A percentile compares a stretch with the other conserved stretches of the same genome.
Evolutionary conservation across 2,329 filamentous ascomycete species (phyloP).

Genomic region (Incumbomyces lentus): DNA sequence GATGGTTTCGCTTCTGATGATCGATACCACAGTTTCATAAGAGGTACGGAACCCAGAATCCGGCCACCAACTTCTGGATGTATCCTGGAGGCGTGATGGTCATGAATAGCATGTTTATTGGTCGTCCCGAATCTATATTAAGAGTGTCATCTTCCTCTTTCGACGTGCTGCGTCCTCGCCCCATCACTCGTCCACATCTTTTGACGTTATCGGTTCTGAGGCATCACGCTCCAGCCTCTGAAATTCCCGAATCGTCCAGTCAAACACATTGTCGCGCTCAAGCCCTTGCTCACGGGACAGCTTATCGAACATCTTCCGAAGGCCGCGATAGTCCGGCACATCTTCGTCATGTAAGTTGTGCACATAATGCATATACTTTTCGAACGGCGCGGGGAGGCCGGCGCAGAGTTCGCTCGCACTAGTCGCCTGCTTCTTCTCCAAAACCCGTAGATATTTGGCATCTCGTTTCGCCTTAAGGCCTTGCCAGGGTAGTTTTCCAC

Average conservation of each 20-base stretch:
- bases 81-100: no score
- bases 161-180: no score
- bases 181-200: no score
- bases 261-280: slow-evolving; percentile 20
- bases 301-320: slow-evolving; percentile 14
- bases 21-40: no score
- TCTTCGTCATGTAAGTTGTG: slow-evolving; percentile 11
- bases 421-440: slow-evolving; percentile 20
- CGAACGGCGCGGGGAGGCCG: slow-evolving; percentile 17
- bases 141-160: no score
- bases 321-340: slow-evolving; percentile 17
- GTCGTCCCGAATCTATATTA: no score
- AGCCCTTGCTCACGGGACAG: slow-evolving; percentile 16
- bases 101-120: no score
- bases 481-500: slow-evolving; percentile 63
- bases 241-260: slow-evolving; percentile 19
- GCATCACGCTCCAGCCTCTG: no score
- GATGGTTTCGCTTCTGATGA: no score
- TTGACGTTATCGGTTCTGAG: no score
- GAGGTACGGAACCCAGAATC: no score
- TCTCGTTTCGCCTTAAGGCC: slow-evolving; percentile 44
- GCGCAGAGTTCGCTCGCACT: slow-evolving; percentile 16
- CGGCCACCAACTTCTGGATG: no score
- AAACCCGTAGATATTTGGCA: slow-evolving; percentile 9
- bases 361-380: slow-evolving; percentile 16